Evolutionary conservation across 495 filamentous ascomycete genomes (phyloP).

Genomic region (Penicillium paradoxum): DNA sequence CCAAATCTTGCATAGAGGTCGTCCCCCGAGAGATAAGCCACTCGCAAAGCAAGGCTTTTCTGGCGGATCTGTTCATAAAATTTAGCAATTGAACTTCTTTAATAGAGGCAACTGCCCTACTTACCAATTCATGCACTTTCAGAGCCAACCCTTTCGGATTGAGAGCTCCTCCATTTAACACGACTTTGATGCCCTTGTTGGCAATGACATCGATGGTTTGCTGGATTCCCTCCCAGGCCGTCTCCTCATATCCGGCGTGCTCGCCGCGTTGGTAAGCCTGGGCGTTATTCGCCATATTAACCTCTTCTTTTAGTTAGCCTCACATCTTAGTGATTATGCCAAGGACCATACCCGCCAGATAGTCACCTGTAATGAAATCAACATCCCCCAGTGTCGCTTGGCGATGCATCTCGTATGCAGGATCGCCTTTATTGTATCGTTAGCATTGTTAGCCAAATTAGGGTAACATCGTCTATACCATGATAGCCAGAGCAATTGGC

Average conservation of each 20-base stretch:
- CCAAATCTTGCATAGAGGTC: slow-evolving; percentile 28
- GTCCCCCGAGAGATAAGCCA: slow-evolving; percentile 48
- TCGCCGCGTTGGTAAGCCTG: slow-evolving; percentile 31
- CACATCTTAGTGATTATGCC: background rate
- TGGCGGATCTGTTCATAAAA: slow-evolving; percentile 13
- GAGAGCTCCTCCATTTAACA: slow-evolving; percentile 43
- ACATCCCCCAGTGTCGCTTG: slow-evolving; percentile 44
- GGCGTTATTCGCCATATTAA: slow-evolving; percentile 45
- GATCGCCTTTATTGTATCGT: slow-evolving; percentile 30
- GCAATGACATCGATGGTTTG: slow-evolving; percentile 40
- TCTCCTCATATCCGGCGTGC: slow-evolving; percentile 38
- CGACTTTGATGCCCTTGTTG: slow-evolving; percentile 38
- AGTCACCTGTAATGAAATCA: slow-evolving; percentile 54
- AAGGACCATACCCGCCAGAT: slow-evolving; percentile 39
- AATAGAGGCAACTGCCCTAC: background rate
- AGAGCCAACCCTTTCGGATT: slow-evolving; percentile 40
- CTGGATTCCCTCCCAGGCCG: slow-evolving; percentile 42
- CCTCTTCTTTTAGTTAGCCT: slow-evolving; percentile 20
- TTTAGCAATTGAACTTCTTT: background rate
- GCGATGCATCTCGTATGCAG: slow-evolving; percentile 39
- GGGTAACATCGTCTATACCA: slow-evolving; percentile 20
- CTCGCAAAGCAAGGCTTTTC: slow-evolving; percentile 29
- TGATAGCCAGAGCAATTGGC: slow-evolving; percentile 48
- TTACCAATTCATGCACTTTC: slow-evolving; percentile 34
- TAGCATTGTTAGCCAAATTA: background rate